phyloP scores from a whole-genome alignment of 2,329 filamentous ascomycete genomes.

The Hypoxylon sp. region DNA sequence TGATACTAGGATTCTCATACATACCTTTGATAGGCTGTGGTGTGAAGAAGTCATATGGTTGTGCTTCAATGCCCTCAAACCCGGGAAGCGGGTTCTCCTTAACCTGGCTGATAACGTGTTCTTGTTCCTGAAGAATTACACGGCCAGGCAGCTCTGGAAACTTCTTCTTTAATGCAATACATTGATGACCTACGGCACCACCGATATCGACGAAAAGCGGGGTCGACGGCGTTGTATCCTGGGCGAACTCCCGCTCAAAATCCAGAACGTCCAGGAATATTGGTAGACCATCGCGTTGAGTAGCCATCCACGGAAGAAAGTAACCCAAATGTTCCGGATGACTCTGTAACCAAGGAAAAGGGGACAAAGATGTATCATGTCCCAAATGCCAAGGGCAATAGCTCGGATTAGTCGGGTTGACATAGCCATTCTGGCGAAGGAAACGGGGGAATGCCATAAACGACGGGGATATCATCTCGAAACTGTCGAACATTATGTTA shows the following conservation, averaged over 20 bases:
- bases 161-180: background rate
- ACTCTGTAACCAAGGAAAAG: background rate
- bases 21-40: constrained; percentile 14
- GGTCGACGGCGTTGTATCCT: background rate
- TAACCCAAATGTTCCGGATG: background rate
- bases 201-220: constrained; percentile 4
- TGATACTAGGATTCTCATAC: background rate
- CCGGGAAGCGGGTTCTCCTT: background rate
- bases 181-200: constrained; percentile 3
- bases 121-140: background rate
- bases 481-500: background rate
- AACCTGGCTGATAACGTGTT: background rate
- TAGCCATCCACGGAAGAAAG: constrained; percentile 2
- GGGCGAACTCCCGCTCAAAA: background rate
- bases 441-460: background rate
- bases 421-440: background rate
- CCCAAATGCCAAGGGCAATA: background rate
- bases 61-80: background rate
- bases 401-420: background rate
- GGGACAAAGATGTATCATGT: background rate
- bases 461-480: background rate
- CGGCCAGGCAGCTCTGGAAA: background rate
- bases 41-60: background rate
- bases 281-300: background rate
- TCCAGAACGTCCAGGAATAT: background rate